These are phyloP conservation scores for Onygenales sp. DNA, from an alignment of 2,329 filamentous ascomycete genomes.

Conservation along the genomic window DNA sequence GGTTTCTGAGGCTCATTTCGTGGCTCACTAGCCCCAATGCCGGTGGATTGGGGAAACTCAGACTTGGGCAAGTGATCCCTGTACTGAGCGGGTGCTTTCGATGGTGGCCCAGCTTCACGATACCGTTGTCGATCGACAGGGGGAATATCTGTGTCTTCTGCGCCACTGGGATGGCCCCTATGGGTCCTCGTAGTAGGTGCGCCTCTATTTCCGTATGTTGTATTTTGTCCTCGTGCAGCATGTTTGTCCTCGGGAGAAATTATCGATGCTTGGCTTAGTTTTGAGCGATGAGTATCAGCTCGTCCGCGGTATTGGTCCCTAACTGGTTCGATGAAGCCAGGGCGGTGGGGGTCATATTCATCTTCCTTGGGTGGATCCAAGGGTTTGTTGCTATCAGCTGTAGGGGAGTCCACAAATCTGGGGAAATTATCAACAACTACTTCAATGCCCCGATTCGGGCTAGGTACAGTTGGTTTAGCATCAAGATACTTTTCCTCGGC, in stretches of 20 bases:
- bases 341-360: constrained; percentile 40
- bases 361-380: constrained; percentile 31
- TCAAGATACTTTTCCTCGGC: background rate
- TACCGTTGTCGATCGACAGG: background rate
- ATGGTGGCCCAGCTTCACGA: background rate
- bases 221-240: background rate
- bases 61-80: background rate
- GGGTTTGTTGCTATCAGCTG: constrained; percentile 10
- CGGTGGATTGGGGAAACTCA: background rate
- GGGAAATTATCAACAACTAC: constrained; percentile 14
- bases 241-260: background rate
- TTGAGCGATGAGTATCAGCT: constrained; percentile 3
- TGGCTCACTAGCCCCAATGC: background rate
- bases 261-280: background rate
- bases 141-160: background rate
- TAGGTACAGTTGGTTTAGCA: background rate
- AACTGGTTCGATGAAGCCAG: constrained; percentile 19
- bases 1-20: background rate
- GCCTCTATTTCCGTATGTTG: background rate
- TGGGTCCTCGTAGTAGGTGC: background rate
- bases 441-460: constrained; percentile 8
- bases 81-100: background rate
- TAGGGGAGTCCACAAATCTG: constrained; percentile 13
- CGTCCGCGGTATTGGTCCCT: constrained; percentile 7
- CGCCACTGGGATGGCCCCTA: background rate